Base-by-base conservation (phyloP, 2,329 filamentous ascomycete species). In the Aspergillus sp. region DNA sequence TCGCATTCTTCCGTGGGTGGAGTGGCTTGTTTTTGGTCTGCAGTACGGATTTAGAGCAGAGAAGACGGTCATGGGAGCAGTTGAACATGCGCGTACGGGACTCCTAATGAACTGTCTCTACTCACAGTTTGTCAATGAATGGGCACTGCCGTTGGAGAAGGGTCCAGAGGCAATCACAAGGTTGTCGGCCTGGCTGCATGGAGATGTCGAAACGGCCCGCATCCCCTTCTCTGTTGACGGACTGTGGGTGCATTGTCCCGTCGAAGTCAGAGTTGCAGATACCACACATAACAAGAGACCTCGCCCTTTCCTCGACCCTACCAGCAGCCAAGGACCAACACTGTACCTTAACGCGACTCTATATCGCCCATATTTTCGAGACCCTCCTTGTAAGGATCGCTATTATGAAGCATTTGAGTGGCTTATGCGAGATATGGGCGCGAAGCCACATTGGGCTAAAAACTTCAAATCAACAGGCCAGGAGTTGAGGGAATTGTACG, bases 111-210 rank as follows among this genome's bases (percentile, higher is more conserved):
- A 99, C 78, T 99, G 95, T 69, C 84, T 98, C 5, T 99, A 97
- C 80, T 93, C 90, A n/a, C 95, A 99, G 71, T 96, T 91, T 67
- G 95, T 99, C 63, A 97, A 99, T 73, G 95, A 99, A 73, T 99
- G 95, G 95, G 93, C 93, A 0, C 83, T 99, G 6, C 93, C 95
- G 1, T 81, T 99, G 1, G 80, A 86, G 62, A 89, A 89, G 64
- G 95, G 95, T 0, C 93, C 93, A 13, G 93, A 97, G 75, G 93
- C 91, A 7, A 85, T 99, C 43, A 83, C 80, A 32, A 86, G 95
- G 9, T 82, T 99, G 12, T 90, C 88, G 39, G 89, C 90, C 48
- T 99, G 95, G 95, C 81, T 99, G 53, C 89, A 90, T 50, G 83
- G 85, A 17, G 89, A 95, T 66, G 77, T 82, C 63, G 87, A 88